Evolutionary conservation across 805 yeast genomes (phyloP).

Genomic region (Saturnispora saitoi): DNA sequence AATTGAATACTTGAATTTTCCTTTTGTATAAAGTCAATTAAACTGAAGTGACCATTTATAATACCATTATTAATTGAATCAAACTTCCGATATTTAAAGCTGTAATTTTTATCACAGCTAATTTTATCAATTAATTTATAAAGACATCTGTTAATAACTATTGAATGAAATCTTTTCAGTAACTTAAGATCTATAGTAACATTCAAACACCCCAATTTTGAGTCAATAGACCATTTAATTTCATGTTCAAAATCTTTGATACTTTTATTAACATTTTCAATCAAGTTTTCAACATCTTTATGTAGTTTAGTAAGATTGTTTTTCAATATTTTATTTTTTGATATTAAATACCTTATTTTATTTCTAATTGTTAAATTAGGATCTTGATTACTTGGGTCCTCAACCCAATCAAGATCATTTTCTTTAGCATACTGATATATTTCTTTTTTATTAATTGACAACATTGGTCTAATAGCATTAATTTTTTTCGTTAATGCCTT

Average conservation of each 20-base stretch:
- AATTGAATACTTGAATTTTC: not conserved
- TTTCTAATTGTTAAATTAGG: slow-evolving; percentile 50
- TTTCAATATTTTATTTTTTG: slow-evolving; percentile 12
- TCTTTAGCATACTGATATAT: slow-evolving; percentile 38
- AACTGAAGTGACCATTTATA: not conserved
- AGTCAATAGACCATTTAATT: slow-evolving; percentile 3
- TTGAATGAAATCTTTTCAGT: slow-evolving; percentile 13
- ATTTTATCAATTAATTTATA: slow-evolving; percentile 16
- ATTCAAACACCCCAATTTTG: slow-evolving; percentile 8
- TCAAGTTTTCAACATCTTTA: slow-evolving; percentile 11
- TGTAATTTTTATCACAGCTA: slow-evolving; percentile 4
- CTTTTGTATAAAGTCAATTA: not conserved
- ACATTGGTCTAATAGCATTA: slow-evolving; percentile 43
- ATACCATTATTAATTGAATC: slow-evolving; percentile 6
- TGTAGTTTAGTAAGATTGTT: slow-evolving; percentile 8
- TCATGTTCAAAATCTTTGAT: slow-evolving; percentile 15
- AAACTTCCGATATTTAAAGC: slow-evolving; percentile 9
- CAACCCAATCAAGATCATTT: slow-evolving; percentile 49
- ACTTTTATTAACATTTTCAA: slow-evolving; percentile 17
- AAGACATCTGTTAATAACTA: slow-evolving; percentile 24
- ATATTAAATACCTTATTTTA: slow-evolving; percentile 27
- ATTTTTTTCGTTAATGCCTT: slow-evolving; percentile 10
- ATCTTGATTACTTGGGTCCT: slow-evolving; percentile 57
- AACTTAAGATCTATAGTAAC: slow-evolving; percentile 16
- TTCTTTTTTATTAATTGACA: slow-evolving; percentile 35